A percentile compares a stretch with the other conserved stretches of the same genome.
These are phyloP conservation scores for Cryptococcus maquisensis DNA, from an alignment of 1,284 basidiomycete genomes.

Conservation along the genomic window DNA sequence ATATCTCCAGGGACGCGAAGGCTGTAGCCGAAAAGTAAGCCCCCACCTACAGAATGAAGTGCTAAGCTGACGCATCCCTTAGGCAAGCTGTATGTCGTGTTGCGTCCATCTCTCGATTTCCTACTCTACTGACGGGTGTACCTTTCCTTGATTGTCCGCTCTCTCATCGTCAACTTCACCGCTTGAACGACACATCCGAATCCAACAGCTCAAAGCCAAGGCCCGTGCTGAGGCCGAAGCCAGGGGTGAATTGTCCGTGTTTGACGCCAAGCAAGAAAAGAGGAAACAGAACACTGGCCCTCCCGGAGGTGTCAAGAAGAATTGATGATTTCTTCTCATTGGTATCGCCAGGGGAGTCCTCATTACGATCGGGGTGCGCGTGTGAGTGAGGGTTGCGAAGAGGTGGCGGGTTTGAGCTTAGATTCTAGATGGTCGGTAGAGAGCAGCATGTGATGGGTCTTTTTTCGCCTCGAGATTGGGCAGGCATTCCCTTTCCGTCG, in stretches of 20 bases:
- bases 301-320: too few species aligned
- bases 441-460: too few species aligned
- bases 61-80: not conserved
- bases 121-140: not conserved
- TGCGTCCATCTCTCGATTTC: not conserved
- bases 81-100: conserved; percentile 15
- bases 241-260: conserved; percentile 9
- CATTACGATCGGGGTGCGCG: too few species aligned
- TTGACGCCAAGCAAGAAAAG: conserved; percentile 11
- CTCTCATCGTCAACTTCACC: not conserved
- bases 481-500: too few species aligned
- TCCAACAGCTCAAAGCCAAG: conserved; percentile 14
- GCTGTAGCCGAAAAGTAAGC: conserved; percentile 21
- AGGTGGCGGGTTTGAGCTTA: too few species aligned
- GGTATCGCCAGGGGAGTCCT: too few species aligned
- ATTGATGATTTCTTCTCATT: too few species aligned
- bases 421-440: too few species aligned
- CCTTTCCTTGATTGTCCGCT: not conserved
- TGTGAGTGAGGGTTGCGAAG: not conserved
- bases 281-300: conserved; percentile 5
- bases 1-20: conserved; percentile 9
- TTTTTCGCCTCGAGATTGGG: too few species aligned
- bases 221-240: conserved; percentile 16
- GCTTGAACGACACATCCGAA: not conserved
- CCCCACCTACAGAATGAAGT: not conserved